These are phyloP conservation scores for Oehlia diaphana DNA, from an alignment of 192 early-diverging fungal species.

Conservation along the genomic window DNA sequence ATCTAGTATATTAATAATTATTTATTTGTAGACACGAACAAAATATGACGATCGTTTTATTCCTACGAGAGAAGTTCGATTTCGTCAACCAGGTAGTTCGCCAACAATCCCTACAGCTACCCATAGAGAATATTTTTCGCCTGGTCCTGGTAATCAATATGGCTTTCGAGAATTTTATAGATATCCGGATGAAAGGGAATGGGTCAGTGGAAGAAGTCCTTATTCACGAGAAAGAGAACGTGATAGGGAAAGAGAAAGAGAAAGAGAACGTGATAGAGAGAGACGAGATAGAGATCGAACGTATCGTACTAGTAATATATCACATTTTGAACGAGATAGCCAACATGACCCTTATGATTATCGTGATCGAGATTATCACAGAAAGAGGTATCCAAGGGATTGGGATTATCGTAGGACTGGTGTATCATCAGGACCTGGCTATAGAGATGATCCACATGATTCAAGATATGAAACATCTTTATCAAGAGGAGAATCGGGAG, in stretches of 20 bases:
- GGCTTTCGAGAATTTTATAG: neutral
- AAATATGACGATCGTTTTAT: neutral
- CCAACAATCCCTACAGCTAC: neutral
- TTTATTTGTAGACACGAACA: neutral
- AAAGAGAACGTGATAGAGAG: constrained; percentile 1
- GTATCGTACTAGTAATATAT: constrained; percentile 15
- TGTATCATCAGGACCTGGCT: too few species aligned
- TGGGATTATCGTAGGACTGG: constrained; percentile 23
- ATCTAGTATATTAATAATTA: neutral
- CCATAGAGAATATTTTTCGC: neutral
- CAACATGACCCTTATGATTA: constrained; percentile 13
- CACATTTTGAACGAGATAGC: constrained; percentile 17
- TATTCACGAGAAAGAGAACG: constrained; percentile 22
- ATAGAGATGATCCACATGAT: constrained; percentile 3
- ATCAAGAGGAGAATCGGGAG: neutral
- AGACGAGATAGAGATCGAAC: neutral
- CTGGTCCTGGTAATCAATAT: neutral
- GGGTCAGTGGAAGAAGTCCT: constrained; percentile 2
- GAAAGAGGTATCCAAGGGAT: neutral
- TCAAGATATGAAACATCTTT: neutral
- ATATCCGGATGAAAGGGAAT: constrained; percentile 11
- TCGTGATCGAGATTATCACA: constrained; percentile 20
- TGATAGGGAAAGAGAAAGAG: constrained; percentile 15
- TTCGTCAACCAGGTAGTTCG: neutral
- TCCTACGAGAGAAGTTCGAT: neutral